Evolutionary conservation across 495 filamentous ascomycete genomes (phyloP), one percentile per base, ranked within the genome.

Genomic region (Aspergillus ellipticus): DNA sequence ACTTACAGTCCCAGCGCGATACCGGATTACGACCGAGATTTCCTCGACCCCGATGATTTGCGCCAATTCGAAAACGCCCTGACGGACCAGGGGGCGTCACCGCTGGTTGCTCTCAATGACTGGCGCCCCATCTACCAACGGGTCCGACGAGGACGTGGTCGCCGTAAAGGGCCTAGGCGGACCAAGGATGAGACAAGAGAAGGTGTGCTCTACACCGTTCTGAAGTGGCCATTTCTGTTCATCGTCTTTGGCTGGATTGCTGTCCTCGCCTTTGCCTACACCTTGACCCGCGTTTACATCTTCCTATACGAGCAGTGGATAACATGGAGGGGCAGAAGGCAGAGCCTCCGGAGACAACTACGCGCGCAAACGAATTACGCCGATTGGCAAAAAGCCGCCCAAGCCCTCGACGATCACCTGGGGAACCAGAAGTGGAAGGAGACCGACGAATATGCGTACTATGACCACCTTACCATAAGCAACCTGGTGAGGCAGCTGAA

Each of bases 141-240:
- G 28, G 80, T 89, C 5, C 75, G 80, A n/a, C 72, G 74, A 49
- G 73, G 67, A 49, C 68, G 74, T 15, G 65, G 68, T 22, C 72
- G 76, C 29, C 72, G 73, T 55, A 79, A 76, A 54, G 58, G 57
- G 19, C 72, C 72, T 8, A 70, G 66, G 56, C 78, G 88, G 49
- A 85, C 84, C 50, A 89, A 84, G 57, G 94, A 98, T 67, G 94
- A 98, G 71, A 97, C 93, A 2, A 77, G 94, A 47, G 94, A 98
- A 72, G 94, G 94, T 0, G 90, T 92, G 61, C 79, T 95, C 13
- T 97, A 98, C 68, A 80, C 79, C 1, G 64, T 97, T 22, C 74
- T 96, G 43, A 96, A 96, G 68, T 97, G 92, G 90, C 95, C 94
- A 6, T 81, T 98, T 55, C 74, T 98, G 26, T 61, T 89, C 16